Conservation (phyloP, 352 stramenopile species). For the Phytophthora pini region DNA sequence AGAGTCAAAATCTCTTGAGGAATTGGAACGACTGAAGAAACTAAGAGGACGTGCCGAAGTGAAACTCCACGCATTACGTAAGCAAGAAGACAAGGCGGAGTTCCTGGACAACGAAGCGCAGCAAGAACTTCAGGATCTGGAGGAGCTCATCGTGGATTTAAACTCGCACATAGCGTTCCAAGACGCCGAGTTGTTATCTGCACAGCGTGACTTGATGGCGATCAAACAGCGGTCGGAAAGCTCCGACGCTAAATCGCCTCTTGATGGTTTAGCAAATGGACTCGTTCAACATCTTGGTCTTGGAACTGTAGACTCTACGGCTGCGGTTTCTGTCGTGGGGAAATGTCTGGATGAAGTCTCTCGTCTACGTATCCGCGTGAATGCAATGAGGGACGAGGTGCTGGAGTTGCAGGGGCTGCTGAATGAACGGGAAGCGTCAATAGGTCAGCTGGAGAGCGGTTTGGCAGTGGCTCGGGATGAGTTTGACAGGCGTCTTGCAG, state of each 20-base stretch:
- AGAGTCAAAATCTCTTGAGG: slow-evolving; percentile 63
- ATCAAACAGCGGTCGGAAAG: slow-evolving; percentile 51
- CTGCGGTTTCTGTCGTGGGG: slow-evolving; percentile 37
- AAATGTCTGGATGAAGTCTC: slow-evolving; percentile 68
- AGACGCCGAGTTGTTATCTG: slow-evolving; percentile 65
- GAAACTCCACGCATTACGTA: slow-evolving; percentile 57
- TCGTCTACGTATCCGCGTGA: slow-evolving; percentile 51
- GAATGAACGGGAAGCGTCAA: slow-evolving; percentile 52
- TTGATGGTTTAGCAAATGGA: slow-evolving; percentile 45
- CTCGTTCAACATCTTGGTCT: slow-evolving; percentile 43
- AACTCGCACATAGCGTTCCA: slow-evolving; percentile 87
- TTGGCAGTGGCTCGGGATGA: slow-evolving; percentile 68
- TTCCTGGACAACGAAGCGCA: slow-evolving; percentile 70
- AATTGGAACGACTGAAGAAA: slow-evolving; percentile 75
- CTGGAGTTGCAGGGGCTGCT: slow-evolving; percentile 47
- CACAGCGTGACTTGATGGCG: slow-evolving; percentile 57
- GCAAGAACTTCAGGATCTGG: slow-evolving; percentile 73
- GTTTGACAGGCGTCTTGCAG: slow-evolving; percentile 71
- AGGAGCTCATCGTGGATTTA: slow-evolving; percentile 81
- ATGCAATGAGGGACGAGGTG: slow-evolving; percentile 45
- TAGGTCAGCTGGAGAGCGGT: slow-evolving; percentile 70
- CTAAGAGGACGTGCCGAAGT: slow-evolving; percentile 68
- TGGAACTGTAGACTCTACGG: slow-evolving; percentile 3
- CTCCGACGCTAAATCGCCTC: slow-evolving; percentile 45
- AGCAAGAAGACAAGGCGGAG: slow-evolving; percentile 54